Base-by-base conservation (phyloP, 116 monocot genomes). In the Dioscorea cayenensis region DNA sequence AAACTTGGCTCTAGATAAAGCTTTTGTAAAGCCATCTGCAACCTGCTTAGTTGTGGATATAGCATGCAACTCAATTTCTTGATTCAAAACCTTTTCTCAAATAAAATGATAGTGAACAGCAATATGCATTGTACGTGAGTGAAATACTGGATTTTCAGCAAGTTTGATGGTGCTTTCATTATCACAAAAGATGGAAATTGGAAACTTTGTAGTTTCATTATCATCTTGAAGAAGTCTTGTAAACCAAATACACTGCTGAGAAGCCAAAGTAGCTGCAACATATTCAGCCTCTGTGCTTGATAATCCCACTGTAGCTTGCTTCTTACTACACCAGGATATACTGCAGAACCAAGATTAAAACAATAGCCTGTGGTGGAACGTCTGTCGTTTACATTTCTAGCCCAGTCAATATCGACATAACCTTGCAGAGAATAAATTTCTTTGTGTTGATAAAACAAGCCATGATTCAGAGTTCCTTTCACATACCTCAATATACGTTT, bases 71-170 rank as follows among this genome's bases (percentile, higher is more conserved):
- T 51, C 16, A 16, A 51, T 1, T 51, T 9, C 16, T 12, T 51
- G 9, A 51, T 51, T 16, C 9, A 51, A 16, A 1, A 51, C 51
- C 51, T 51, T 51, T 51, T 66, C 66, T 28, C 11, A 12, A 28
- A 66, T 66, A 25, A 25, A 66, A 66, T 66, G 66, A 66, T 35
- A 29, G 27, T 28, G 27, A 66, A 66, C 28, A 23, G 27, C 28
- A 19, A 66, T 66, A 35, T 66, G 28, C 11, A 37, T 66, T 1
- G 66, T 66, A 7, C 66, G 7, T 35, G 66, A 1, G 19, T 66
- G 66, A 66, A 13, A 36, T 3, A 35, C 7, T 6, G 11, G 10
- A 36, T 66, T 66, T 28, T 28, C 35, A 35, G 10, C 32, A 20
- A 66, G 19, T 17, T 36, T 18, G 7, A 66, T 23, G 11, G 66